A percentile compares a stretch with the other conserved stretches of the same genome.
These are phyloP conservation scores for Daldinia sp. DNA, from an alignment of 2,329 filamentous ascomycete species.

Conservation along the genomic window DNA sequence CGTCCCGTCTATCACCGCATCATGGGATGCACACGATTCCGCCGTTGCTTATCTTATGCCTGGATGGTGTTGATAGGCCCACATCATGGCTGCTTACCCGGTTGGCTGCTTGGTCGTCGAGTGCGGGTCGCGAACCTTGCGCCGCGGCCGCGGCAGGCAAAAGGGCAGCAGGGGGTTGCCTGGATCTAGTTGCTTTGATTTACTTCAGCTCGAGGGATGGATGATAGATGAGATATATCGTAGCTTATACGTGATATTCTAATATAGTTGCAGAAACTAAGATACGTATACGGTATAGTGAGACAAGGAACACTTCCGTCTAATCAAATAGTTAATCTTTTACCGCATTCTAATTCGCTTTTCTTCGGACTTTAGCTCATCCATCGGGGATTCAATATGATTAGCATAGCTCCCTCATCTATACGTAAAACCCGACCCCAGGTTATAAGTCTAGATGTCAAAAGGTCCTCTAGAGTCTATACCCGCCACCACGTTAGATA, in stretches of 20 bases:
- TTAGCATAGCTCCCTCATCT: neutral
- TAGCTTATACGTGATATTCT: neutral
- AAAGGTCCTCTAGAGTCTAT: neutral
- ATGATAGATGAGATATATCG: neutral
- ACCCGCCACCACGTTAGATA: neutral
- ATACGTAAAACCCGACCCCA: neutral
- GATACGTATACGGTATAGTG: neutral
- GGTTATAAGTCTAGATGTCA: neutral
- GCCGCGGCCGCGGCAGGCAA: neutral
- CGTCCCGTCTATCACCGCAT: neutral
- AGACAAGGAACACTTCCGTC: neutral
- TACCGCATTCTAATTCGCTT: neutral
- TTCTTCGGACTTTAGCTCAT: neutral
- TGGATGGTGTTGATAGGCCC: constrained; percentile 2
- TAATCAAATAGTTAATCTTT: neutral
- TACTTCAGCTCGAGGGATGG: neutral
- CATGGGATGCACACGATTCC: neutral
- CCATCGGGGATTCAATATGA: neutral
- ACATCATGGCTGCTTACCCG: neutral
- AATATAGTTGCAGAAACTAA: neutral
- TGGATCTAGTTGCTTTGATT: neutral
- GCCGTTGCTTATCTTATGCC: neutral
- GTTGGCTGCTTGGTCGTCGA: constrained; percentile 1
- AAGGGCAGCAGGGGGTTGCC: neutral
- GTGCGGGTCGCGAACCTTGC: neutral